Evolutionary conservation across 768 basidiomycete species (phyloP), one percentile per base, ranked within the genome.

Genomic region (Agaricus bisporus): DNA sequence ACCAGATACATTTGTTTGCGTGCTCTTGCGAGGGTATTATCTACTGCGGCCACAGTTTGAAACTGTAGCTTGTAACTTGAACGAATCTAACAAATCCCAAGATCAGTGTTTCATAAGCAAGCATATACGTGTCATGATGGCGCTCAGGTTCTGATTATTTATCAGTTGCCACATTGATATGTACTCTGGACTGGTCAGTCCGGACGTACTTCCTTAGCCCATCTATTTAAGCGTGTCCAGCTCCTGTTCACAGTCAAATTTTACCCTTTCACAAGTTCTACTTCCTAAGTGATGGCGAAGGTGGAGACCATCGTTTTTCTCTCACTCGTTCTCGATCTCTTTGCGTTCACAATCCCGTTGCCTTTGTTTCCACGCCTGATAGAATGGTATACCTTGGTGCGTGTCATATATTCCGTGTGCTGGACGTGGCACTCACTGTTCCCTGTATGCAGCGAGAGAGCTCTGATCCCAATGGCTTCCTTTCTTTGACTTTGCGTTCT

Each of bases 301-400:
- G 80, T 94, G 49, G 88, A 95, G 65, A 79, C 75, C 17, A 76
- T 94, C 54, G 91, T 98, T 42, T 98, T 99, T 70, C 64, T 92
- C 49, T 94, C 94, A 2, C 74, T 99, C 28, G 77, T 99, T 22
- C 77, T 98, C 39, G 95, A 99, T 68, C 81, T 99, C 20, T 72
- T 77, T 78, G 91, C 92, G 11, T 95, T 95, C 69, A 97, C 92
- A 20, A 89, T 95, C 43, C 94, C 93, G 9, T 77, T 98, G n/a
- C 95, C 95, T 18, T 80, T 98, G 28, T 98, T 98, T 68, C 95
- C 95, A n/a, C 83, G 95, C n/a, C 75, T 98, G 47, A 94, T 97
- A 41, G 86, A 95, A 70, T 93, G 88, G 88, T 95, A 93, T 65
- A 85, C 84, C 1, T 68, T 82, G 64, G 89, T 87, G 59, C 47